A percentile compares a stretch with the other conserved stretches of the same genome.
These are phyloP conservation scores for Uronychia setigera DNA, from an alignment of 73 alveolate species.

Conservation along the genomic window DNA sequence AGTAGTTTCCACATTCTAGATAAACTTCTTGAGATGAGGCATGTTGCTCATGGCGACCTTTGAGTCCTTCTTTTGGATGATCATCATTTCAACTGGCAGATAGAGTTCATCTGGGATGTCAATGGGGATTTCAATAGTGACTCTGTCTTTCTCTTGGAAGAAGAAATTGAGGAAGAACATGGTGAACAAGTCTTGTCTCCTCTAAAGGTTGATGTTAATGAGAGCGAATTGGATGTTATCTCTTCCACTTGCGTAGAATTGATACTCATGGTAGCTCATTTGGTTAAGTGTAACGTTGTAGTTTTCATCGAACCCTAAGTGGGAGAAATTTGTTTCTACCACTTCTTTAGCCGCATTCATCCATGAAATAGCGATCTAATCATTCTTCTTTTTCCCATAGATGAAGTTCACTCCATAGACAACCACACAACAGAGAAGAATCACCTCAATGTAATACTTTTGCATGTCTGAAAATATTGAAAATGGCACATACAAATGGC, in stretches of 20 bases:
- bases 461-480: not conserved
- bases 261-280: constrained; percentile 22
- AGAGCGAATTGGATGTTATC: constrained; percentile 10
- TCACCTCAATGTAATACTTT: constrained; percentile 25
- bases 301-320: constrained; percentile 34
- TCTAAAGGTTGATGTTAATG: constrained; percentile 6
- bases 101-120: constrained; percentile 2
- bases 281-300: constrained; percentile 14
- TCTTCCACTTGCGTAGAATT: constrained; percentile 46
- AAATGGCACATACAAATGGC: not conserved
- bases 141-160: constrained; percentile 33
- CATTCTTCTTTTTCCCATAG: constrained; percentile 28
- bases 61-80: constrained; percentile 7
- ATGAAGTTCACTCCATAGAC: constrained; percentile 22
- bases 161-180: constrained; percentile 1
- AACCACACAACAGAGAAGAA: constrained; percentile 2
- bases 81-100: not conserved
- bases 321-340: constrained; percentile 25
- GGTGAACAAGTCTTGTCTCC: constrained; percentile 34
- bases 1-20: not conserved
- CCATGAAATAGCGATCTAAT: constrained; percentile 33
- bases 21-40: constrained; percentile 2
- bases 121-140: constrained; percentile 39
- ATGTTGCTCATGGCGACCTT: not conserved
- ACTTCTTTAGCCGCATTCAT: constrained; percentile 1